Evolutionary conservation across 1,284 basidiomycete genomes (phyloP), one percentile per base, ranked within the genome.

Genomic region (Xanthoconium separans): DNA sequence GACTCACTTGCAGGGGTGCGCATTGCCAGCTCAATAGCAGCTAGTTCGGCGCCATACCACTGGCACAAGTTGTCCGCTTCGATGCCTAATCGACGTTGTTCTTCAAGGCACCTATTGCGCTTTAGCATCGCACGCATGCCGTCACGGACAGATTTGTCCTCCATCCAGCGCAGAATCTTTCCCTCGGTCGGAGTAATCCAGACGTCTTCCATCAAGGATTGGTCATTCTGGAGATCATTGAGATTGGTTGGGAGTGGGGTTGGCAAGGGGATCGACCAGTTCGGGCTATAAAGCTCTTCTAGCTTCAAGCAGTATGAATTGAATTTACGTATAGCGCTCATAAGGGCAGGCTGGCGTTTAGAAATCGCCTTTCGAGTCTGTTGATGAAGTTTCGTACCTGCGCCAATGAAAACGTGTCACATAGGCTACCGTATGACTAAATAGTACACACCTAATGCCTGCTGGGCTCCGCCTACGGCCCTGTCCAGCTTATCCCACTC

Each of bases 401-500:
- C 11, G 11, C 30, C 30, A 31, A 11, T 31, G 7, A 7, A 31
- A 31, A 31, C 30, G 11, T 31, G 11, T 31, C 11, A 6, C 6
- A 31, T 31, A 31, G 30, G n/a, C n/a, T n/a, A n/a, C 30, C 30
- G 11, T 31, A 11, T 31, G 30, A 11, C 11, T 31, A 31, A 11
- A 31, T 31, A 31, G 30, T 31, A 31, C 20, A 18, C 55, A 71
- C 73, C 74, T 6, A 75, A 50, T 2, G 72, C 48, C 34, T 57
- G 0, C 73, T 50, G 41, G 4, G 41, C 67, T 0, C 70, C 66
- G 7, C 68, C 69, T 0, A 50, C n/a, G 6, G 72, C 72, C 22
- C 61, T 63, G 45, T 75, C 69, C 0, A 77, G 58, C 5, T 61
- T 64, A 24, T 76, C 72, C 70, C 70, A 75, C 43, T 76, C 71